Evolutionary conservation across 176 grass and related monocot species (phyloP).

Genomic region (Ensete ventricosum): DNA sequence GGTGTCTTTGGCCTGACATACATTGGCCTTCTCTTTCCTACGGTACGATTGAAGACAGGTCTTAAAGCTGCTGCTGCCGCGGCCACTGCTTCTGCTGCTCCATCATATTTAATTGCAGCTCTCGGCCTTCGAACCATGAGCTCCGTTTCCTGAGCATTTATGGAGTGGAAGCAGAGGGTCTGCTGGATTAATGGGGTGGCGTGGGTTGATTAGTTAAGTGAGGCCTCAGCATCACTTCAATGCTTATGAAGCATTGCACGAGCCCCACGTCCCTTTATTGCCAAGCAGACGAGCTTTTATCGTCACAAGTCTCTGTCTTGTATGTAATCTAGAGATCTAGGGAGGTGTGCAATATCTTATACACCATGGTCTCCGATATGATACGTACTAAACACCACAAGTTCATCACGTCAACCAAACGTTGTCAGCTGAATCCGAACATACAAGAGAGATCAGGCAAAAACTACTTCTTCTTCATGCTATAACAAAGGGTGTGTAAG

Average conservation of each 20-base stretch:
- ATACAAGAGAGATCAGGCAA: no score
- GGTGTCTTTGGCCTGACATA: neutral
- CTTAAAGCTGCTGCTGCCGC: neutral
- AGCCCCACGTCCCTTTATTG: no score
- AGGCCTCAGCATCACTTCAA: neutral
- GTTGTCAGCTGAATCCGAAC: no score
- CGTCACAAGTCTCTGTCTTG: no score
- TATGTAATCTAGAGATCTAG: no score
- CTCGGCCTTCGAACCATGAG: constrained; percentile 4
- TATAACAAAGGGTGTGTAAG: no score
- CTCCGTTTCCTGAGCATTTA: neutral
- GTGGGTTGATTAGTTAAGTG: neutral
- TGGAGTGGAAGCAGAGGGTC: neutral
- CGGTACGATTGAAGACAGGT: neutral
- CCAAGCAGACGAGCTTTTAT: no score
- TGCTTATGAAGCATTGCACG: neutral
- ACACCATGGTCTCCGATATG: no score
- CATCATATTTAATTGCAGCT: constrained; percentile 1
- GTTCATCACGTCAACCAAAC: no score
- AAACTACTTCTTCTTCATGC: no score
- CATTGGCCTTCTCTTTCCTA: neutral
- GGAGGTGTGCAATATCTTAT: no score
- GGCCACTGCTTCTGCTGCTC: neutral
- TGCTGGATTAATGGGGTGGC: neutral
- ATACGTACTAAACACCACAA: no score